Evolutionary conservation across 768 basidiomycete species (phyloP), one percentile per base, ranked within the genome.

Genomic region (Leccinum barrowsii): DNA sequence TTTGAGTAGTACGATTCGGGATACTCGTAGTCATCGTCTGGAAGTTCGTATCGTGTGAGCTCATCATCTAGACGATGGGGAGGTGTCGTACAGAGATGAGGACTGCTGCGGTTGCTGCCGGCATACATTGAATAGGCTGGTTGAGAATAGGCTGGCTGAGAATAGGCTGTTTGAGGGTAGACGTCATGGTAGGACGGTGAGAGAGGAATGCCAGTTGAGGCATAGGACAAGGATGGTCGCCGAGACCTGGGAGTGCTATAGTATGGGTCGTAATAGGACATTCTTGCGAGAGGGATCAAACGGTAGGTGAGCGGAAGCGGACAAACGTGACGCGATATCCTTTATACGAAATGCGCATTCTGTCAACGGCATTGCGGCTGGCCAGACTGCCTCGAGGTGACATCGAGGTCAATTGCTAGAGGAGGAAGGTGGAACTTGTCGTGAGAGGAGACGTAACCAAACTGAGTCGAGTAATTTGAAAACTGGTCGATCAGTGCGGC

Each of bases 11-110:
- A 85, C 2, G 77, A 66, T 42, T 85, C 83, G 28, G 71, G 67
- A 40, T 77, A 56, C 19, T 76, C 78, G 46, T 79, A 63, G 61
- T 85, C 83, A 57, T 87, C 86, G 67, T 85, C 81, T 84, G 55
- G 35, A 58, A 49, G 24, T 54, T 34, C 2, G 52, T 22, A 46
- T 22, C 30, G 13, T 21, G 60, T 44, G 52, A 57, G 56, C 24
- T 49, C 17, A 22, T 42, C 47, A 28, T 46, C 48, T 37, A 55
- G 52, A 50, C 1, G 48, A 34, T 7, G 21, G 4, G 15, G 49
- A 52, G 63, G 35, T 21, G 58, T 48, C 75, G 62, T 61, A 83
- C 82, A 74, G 51, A 81, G 62, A 32, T 75, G 76, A 61, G 75
- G 77, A 48, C 68, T 77, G 77, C 58, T 80, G 68, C 49, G 57